A percentile compares a stretch with the other conserved stretches of the same genome.
Conservation (phyloP, 768 basidiomycete genomes). For the Xerocomus potaroensis region DNA sequence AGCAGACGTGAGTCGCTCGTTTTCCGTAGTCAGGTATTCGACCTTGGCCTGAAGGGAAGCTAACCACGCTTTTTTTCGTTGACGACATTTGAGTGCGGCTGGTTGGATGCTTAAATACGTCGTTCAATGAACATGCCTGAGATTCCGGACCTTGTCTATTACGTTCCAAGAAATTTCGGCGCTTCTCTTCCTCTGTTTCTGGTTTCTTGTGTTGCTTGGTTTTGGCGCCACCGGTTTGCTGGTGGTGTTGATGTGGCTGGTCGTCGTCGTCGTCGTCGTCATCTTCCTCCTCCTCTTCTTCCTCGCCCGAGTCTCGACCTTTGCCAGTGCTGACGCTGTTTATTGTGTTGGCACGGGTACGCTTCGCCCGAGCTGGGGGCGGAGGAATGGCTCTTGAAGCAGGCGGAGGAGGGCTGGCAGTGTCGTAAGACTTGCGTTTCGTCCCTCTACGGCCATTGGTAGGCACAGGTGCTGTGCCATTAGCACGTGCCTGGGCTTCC, state of each 20-base stretch:
- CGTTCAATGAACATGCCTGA: background rate
- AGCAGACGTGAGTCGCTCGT: slow-evolving; percentile 86
- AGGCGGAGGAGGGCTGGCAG: slow-evolving; percentile 33
- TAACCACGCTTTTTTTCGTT: slow-evolving; percentile 98
- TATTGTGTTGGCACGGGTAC: slow-evolving; percentile 36
- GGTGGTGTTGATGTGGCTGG: slow-evolving; percentile 20
- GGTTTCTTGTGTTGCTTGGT: slow-evolving; percentile 57
- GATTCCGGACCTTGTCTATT: slow-evolving; percentile 81
- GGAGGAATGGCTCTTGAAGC: slow-evolving; percentile 23
- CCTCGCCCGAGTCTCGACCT: slow-evolving; percentile 36
- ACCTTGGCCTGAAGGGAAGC: slow-evolving; percentile 89
- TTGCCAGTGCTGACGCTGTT: slow-evolving; percentile 28
- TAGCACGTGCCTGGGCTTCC: slow-evolving; percentile 68
- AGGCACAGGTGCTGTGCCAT: slow-evolving; percentile 32
- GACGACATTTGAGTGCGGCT: slow-evolving; percentile 99
- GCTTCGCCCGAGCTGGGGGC: slow-evolving; percentile 27
- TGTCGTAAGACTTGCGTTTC: slow-evolving; percentile 67
- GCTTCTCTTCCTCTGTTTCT: slow-evolving; percentile 98
- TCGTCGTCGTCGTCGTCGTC: slow-evolving; percentile 37
- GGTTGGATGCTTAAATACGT: slow-evolving; percentile 7
- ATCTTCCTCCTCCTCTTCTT: slow-evolving; percentile 37
- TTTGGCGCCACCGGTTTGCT: slow-evolving; percentile 14
- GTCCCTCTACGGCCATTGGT: slow-evolving; percentile 44
- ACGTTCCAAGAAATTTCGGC: slow-evolving; percentile 93
- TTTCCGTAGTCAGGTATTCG: slow-evolving; percentile 89